These are phyloP conservation scores for Sclerotinia spermophila DNA, from an alignment of 2,329 filamentous ascomycete genomes.

Conservation along the genomic window DNA sequence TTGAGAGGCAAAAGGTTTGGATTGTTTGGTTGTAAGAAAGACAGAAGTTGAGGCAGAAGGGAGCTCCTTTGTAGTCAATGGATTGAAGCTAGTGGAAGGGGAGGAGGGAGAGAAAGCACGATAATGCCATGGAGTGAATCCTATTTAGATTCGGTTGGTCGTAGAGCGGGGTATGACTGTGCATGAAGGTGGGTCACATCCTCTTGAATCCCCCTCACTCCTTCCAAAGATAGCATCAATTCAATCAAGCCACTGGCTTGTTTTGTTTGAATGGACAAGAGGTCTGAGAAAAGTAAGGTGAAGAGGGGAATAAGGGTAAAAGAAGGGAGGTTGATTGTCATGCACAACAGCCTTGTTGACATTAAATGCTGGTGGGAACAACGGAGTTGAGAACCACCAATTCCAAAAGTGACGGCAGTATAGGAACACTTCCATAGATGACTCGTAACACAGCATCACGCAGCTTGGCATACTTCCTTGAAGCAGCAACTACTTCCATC, in stretches of 20 bases:
- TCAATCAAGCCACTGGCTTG: not conserved
- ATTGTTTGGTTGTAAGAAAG: constrained; percentile 1
- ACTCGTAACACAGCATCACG: not conserved
- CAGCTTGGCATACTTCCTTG: not conserved
- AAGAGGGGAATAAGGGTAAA: not conserved
- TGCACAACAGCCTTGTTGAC: not conserved
- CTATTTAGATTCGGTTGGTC: not conserved
- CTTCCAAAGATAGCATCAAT: not conserved
- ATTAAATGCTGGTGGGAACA: not conserved
- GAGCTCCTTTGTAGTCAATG: not conserved
- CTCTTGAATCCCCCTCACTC: not conserved
- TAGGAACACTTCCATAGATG: no score
- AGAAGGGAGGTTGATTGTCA: not conserved
- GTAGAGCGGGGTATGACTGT: not conserved
- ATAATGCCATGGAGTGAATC: not conserved
- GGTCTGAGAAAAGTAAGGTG: not conserved
- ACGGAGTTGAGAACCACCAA: not conserved
- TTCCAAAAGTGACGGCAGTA: not conserved
- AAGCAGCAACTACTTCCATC: not conserved
- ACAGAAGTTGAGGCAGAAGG: not conserved
- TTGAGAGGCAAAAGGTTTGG: not conserved
- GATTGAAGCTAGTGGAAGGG: not conserved
- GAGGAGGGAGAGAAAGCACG: not conserved
- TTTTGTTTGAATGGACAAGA: not conserved
- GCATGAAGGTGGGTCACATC: not conserved